Percentiles rank a stretch among this genome's conserved stretches.
Conservation (phyloP, 2,329 filamentous ascomycete species). For the Monosporascus sp. region DNA sequence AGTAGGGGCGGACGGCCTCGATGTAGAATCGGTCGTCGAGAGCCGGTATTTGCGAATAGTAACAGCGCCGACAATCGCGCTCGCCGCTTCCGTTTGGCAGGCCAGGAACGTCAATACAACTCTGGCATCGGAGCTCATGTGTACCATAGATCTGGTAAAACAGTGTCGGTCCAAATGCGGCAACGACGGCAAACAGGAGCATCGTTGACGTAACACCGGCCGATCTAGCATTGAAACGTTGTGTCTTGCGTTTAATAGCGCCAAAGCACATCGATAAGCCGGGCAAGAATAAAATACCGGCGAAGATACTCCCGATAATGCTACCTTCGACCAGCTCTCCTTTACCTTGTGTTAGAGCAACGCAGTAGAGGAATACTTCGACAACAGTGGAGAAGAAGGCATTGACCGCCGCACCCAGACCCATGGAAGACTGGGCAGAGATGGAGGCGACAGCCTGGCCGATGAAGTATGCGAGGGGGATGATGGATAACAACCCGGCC, state of each 20-base stretch:
- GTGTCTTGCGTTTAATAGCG: conserved; percentile 94
- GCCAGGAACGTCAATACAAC: conserved; percentile 47
- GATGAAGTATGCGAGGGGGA: conserved; percentile 96
- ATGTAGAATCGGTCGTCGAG: conserved; percentile 84
- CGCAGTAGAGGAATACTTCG: conserved; percentile 95
- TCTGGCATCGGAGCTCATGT: conserved; percentile 85
- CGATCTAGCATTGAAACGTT: conserved; percentile 94
- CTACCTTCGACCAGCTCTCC: conserved; percentile 90
- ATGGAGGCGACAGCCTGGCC: conserved; percentile 98
- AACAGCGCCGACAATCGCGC: conserved; percentile 85
- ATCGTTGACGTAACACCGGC: conserved; percentile 97
- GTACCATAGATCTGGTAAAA: conserved; percentile 99
- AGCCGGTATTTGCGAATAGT: conserved; percentile 83
- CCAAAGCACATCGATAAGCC: conserved; percentile 98
- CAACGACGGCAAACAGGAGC: conserved; percentile 93
- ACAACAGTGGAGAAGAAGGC: conserved; percentile 97
- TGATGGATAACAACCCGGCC: conserved; percentile 82
- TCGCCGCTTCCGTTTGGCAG: conserved; percentile 33
- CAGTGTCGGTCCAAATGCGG: conserved; percentile 88
- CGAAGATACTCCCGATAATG: conserved; percentile 96
- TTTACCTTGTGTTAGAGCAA: conserved; percentile 89
- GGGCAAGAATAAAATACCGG: conserved; percentile 89
- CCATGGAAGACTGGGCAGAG: conserved; percentile 98
- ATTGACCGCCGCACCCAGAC: conserved; percentile 92
- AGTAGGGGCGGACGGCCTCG: conserved; percentile 88